Evolutionary conservation across 192 early-diverging fungal genomes (phyloP), one percentile per base, ranked within the genome.

Genomic region (Ambispora gerdemannii): DNA sequence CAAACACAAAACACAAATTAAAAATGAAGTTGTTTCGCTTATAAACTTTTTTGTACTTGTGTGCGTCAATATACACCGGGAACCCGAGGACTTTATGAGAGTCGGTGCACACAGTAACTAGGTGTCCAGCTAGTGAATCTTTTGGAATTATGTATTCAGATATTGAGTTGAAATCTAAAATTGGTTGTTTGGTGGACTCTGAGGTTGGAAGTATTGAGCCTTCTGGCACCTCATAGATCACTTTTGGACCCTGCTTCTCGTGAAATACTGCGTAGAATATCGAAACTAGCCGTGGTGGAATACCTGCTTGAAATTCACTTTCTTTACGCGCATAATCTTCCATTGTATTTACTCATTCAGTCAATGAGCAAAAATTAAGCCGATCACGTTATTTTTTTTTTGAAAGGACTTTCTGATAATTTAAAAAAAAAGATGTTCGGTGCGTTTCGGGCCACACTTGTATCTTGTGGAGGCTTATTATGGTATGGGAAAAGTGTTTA

Each of bases 1-100:
- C 92, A 83, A 98, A 97, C 13, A 94, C 90, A 86, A 98, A 97
- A 63, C 92, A 90, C 52, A 96, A 81, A 77, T 98, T 98, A 81
- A 95, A 98, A 28, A 94, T 83, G 55, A 96, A 80, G 31, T 84
- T 88, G 77, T 95, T 96, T 24, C 97, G 81, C 58, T 80, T 77
- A 67, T 94, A 92, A n/a, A n/a, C n/a, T 50, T 86, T 79, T 52
- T 81, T 56, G 17, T 72, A 74, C 28, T 71, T 61, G 61, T 80
- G 77, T 63, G 91, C 83, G 28, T 84, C 76, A n/a, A 96, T 87
- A 30, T 75, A 71, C 7, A 96, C 87, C 3, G 93, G 94, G 60
- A 76, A 83, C 4, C 89, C 91, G 73, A 95, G 80, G 17, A 93
- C 80, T 71, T 89, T 86, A 74, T 90, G 90, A 11, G 82, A 79